Evolutionary conservation across 2,329 filamentous ascomycete genomes (phyloP).

Genomic region (Claviceps sp.): DNA sequence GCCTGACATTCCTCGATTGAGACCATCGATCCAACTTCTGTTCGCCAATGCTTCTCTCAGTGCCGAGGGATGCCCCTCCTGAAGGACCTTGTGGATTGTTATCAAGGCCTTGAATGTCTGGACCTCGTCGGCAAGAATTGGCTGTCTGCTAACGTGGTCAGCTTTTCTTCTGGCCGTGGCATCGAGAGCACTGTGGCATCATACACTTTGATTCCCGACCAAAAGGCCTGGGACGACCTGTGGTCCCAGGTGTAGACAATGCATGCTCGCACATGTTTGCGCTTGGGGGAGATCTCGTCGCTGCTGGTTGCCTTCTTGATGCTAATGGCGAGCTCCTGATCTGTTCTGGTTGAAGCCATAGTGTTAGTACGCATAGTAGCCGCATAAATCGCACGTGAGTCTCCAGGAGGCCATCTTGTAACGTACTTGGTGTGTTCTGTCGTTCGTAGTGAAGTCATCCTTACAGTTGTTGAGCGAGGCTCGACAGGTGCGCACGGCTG

Average conservation of each 20-base stretch:
- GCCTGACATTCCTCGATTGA: constrained; percentile 69
- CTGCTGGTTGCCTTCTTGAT: constrained; percentile 57
- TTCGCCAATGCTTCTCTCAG: constrained; percentile 82
- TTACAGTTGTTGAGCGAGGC: constrained; percentile 6
- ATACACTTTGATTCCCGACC: constrained; percentile 97
- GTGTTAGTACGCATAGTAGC: background rate
- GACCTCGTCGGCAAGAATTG: constrained; percentile 94
- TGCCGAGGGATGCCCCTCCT: constrained; percentile 84
- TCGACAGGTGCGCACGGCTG: constrained; percentile 3
- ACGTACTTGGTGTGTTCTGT: constrained; percentile 24
- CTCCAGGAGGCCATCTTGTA: background rate
- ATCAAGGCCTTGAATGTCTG: constrained; percentile 98
- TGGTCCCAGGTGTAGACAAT: constrained; percentile 99
- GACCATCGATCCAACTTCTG: constrained; percentile 80
- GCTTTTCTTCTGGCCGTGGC: background rate
- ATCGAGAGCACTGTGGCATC: constrained; percentile 22
- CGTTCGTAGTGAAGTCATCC: constrained; percentile 19
- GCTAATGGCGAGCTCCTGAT: constrained; percentile 55
- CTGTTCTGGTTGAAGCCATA: constrained; percentile 34
- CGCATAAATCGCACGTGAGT: background rate
- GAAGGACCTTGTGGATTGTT: constrained; percentile 91
- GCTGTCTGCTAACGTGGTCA: constrained; percentile 47
- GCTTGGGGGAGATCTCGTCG: constrained; percentile 55
- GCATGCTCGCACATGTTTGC: constrained; percentile 93
- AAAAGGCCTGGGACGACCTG: constrained; percentile 88